Conservation (phyloP, 2,329 filamentous ascomycete genomes). For the Paraphaeosphaeria sporulosa region DNA sequence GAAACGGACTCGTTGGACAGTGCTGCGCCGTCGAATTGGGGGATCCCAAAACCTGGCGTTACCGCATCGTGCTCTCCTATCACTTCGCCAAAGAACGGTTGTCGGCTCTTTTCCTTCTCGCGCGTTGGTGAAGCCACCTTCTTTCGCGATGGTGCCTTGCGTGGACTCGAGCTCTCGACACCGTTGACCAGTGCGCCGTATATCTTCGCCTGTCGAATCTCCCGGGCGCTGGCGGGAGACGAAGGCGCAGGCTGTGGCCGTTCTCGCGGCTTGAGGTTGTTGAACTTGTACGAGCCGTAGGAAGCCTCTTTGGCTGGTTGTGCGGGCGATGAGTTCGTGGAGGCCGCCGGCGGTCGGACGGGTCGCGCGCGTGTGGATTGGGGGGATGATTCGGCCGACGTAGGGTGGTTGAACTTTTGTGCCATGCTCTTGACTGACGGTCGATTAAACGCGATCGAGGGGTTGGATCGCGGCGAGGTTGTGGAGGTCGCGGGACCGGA, state of each 20-base stretch:
- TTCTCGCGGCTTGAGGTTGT: conserved; percentile 45
- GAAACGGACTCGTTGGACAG: conserved; percentile 19
- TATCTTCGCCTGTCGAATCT: conserved; percentile 31
- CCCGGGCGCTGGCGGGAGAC: conserved; percentile 34
- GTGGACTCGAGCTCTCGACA: conserved; percentile 35
- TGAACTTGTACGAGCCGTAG: conserved; percentile 46
- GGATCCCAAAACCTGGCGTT: conserved; percentile 46
- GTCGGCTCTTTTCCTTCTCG: conserved; percentile 33
- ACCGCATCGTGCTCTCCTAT: conserved; percentile 39
- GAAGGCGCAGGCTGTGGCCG: conserved; percentile 45
- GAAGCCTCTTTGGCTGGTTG: conserved; percentile 38
- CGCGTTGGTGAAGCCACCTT: conserved; percentile 34
- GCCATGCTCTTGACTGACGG: conserved; percentile 49
- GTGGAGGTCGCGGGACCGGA: conserved; percentile 41
- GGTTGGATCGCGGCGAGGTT: conserved; percentile 23
- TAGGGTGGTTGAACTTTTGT: conserved; percentile 46
- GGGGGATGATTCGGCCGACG: conserved; percentile 38
- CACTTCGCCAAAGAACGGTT: conserved; percentile 48
- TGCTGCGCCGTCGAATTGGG: conserved; percentile 28
- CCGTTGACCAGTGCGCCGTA: conserved; percentile 20
- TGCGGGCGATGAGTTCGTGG: conserved; percentile 29
- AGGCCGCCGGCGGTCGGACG: conserved; percentile 18
- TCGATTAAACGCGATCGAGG: conserved; percentile 30
- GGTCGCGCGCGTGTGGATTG: conserved; percentile 23
- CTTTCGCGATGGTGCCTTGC: conserved; percentile 33